A percentile compares a stretch with the other conserved stretches of the same genome.
phyloP scores from a whole-genome alignment of 106 monocot species.

The Dendrobium catenatum region DNA sequence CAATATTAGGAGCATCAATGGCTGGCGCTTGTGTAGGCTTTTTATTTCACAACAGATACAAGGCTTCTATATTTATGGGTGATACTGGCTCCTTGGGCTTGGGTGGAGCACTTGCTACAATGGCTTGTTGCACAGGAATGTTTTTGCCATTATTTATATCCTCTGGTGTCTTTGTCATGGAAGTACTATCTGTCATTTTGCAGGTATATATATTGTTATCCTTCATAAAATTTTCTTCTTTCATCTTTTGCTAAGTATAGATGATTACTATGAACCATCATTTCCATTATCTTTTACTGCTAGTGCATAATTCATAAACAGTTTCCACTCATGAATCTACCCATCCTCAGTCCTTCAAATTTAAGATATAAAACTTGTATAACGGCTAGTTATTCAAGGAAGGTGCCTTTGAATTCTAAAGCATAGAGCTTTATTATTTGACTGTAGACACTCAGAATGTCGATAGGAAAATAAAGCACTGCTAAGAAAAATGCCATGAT shows the following conservation, averaged over 20 bases:
- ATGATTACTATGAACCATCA: neutral
- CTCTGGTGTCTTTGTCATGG: slow-evolving; percentile 48
- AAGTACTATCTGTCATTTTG: slow-evolving; percentile 41
- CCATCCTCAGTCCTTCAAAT: too few species aligned
- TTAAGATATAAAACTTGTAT: too few species aligned
- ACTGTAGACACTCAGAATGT: too few species aligned
- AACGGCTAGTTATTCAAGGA: too few species aligned
- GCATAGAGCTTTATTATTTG: too few species aligned
- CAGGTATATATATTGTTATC: slow-evolving; percentile 47
- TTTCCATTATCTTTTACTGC: neutral
- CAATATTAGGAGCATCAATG: slow-evolving; percentile 80
- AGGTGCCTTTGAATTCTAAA: too few species aligned
- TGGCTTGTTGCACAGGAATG: slow-evolving; percentile 86
- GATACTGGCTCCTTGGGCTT: slow-evolving; percentile 66
- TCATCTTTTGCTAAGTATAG: neutral
- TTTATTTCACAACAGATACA: slow-evolving; percentile 65
- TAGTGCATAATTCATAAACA: neutral
- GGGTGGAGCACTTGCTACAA: slow-evolving; percentile 81
- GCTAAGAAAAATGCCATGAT: too few species aligned
- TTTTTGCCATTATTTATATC: slow-evolving; percentile 72
- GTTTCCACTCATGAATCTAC: neutral
- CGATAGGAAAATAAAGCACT: too few species aligned
- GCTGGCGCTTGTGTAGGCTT: slow-evolving; percentile 74
- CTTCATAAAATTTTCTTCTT: neutral
- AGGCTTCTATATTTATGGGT: slow-evolving; percentile 77